Base-by-base conservation (phyloP, 1,284 basidiomycete species). In the Tylopilus microsporus region DNA sequence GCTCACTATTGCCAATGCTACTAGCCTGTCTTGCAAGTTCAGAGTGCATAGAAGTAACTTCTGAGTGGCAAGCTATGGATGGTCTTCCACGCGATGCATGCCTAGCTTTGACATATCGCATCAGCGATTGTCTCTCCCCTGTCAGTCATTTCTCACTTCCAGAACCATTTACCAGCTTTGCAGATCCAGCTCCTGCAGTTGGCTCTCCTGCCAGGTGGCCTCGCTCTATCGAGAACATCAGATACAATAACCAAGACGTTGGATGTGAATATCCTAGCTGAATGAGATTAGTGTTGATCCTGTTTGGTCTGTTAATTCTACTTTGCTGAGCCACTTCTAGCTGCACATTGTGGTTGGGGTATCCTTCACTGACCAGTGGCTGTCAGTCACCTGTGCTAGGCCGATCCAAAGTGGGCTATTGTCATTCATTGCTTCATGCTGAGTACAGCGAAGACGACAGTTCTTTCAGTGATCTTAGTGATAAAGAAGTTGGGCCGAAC, bases 121-220 rank as follows among this genome's bases (percentile, higher is more conserved):
- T 10, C 13, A 41, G 21, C 34, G 30, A 16, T 16, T 57, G 50
- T 56, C 66, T 70, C 34, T 65, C 69, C 3, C 68, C 69, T 42
- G 65, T 68, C 12, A 8, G 7, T 7, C 58, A 69, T 49, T 30
- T 68, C 32, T 49, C 55, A 12, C 41, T 70, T 42, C 58, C 60
- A 1, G 57, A 63, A 30, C 59, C 68, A 32, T 65, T 61, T 21
- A 6, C 51, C 19, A 21, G 50, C 32, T 56, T 51, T 19, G n/a
- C 45, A 15, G 18, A 43, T 47, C 48, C 25, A 16, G 32, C 39
- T n/a, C 18, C 51, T 10, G 2, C 32, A 16, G 18, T 30, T 7
- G 16, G 6, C 13, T 60, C 58, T 45, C 53, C 58, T 15, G 49
- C 8, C 21, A 53, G 1, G 37, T 56, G 18, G 13, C 1, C 32